Evolutionary conservation across 2,329 filamentous ascomycete species (phyloP).

Genomic region (Tolypocladium tundrense): DNA sequence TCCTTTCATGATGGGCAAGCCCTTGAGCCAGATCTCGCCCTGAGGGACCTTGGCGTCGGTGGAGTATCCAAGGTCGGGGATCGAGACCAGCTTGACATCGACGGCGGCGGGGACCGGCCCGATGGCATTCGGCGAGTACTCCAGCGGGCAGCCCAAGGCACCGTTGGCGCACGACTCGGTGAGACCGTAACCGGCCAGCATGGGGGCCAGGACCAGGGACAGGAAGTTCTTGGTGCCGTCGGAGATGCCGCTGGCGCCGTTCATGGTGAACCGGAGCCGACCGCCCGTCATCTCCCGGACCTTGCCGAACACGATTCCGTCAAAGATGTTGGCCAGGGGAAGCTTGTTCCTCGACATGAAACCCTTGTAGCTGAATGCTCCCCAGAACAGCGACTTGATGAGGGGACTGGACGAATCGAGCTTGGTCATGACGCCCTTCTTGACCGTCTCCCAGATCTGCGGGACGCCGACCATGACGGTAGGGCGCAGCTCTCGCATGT

Average conservation of each 20-base stretch:
- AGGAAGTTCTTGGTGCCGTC: slow-evolving; percentile 84
- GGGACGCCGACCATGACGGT: slow-evolving; percentile 91
- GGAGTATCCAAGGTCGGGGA: slow-evolving; percentile 78
- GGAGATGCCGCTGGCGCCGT: slow-evolving; percentile 84
- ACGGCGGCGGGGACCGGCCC: slow-evolving; percentile 69
- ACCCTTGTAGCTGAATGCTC: slow-evolving; percentile 48
- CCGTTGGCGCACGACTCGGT: slow-evolving; percentile 88
- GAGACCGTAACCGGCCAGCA: slow-evolving; percentile 89
- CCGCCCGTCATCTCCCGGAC: slow-evolving; percentile 86
- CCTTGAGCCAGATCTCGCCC: slow-evolving; percentile 87
- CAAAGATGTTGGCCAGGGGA: slow-evolving; percentile 60
- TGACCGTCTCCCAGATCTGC: slow-evolving; percentile 93
- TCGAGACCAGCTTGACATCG: slow-evolving; percentile 87
- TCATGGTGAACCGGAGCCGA: slow-evolving; percentile 79
- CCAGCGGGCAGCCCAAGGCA: slow-evolving; percentile 70
- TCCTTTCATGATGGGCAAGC: slow-evolving; percentile 59
- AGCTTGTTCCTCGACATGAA: slow-evolving; percentile 48
- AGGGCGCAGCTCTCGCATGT: slow-evolving; percentile 85
- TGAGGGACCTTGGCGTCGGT: slow-evolving; percentile 67
- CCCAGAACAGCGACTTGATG: slow-evolving; percentile 68
- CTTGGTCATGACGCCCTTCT: slow-evolving; percentile 81
- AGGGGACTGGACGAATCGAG: slow-evolving; percentile 63
- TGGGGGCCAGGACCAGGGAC: slow-evolving; percentile 83
- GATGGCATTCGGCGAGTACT: slow-evolving; percentile 69
- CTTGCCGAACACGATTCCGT: slow-evolving; percentile 82